Evolutionary conservation across 306 rosid species (phyloP).

Genomic region (Lathyrus aphaca): DNA sequence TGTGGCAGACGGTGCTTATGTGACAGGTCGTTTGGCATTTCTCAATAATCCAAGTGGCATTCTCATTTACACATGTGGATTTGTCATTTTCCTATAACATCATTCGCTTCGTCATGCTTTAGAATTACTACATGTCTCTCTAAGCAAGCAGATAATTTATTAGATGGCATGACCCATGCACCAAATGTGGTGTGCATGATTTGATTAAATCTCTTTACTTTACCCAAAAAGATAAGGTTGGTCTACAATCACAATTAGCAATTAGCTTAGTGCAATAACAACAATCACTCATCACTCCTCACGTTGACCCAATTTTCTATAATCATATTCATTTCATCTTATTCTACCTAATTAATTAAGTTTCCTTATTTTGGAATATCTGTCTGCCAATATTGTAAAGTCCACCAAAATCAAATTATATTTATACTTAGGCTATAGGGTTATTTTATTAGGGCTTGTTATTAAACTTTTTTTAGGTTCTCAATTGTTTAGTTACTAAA

Average conservation of each 20-base stretch:
- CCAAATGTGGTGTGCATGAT: conserved; percentile 14
- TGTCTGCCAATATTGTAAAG: conserved; percentile 59
- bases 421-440: not conserved
- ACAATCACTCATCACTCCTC: conserved; percentile 41
- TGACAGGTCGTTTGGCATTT: too few species aligned
- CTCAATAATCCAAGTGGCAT: too few species aligned
- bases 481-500: not conserved
- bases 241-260: conserved; percentile 1
- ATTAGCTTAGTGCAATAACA: conserved; percentile 25
- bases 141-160: conserved; percentile 5
- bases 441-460: not conserved
- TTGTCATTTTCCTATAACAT: too few species aligned
- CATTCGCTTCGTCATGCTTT: conserved; percentile 15
- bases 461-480: not conserved
- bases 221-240: conserved; percentile 54
- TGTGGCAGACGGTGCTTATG: too few species aligned
- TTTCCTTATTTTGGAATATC: conserved; percentile 50
- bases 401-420: conserved; percentile 45
- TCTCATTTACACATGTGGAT: too few species aligned
- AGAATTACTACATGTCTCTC: not conserved
- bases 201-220: conserved; percentile 30
- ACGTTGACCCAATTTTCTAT: conserved; percentile 48
- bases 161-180: conserved; percentile 9
- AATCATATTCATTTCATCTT: conserved; percentile 29
- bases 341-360: conserved; percentile 6